A percentile compares a stretch with the other conserved stretches of the same genome.
phyloP scores from a whole-genome alignment of 2,329 filamentous ascomycete species.

The Fusarium fujikuroi region DNA sequence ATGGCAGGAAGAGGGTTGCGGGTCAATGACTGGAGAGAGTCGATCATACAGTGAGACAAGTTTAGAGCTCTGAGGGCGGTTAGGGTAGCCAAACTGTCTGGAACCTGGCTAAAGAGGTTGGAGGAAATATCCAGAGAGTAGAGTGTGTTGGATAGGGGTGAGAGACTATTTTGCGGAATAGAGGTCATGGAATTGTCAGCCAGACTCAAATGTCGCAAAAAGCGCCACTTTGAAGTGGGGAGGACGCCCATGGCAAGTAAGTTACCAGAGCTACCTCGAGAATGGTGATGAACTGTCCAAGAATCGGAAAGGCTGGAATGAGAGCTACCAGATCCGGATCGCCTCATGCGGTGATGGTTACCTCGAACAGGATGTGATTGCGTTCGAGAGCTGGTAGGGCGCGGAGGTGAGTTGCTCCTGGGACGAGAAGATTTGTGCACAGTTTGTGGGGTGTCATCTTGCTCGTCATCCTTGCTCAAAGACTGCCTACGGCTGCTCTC shows the following conservation, averaged over 20 bases:
- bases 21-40: conserved; percentile 86
- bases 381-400: conserved; percentile 80
- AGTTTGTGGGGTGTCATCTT: conserved; percentile 57
- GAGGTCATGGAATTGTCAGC: conserved; percentile 91
- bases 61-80: conserved; percentile 92
- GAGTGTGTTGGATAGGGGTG: conserved; percentile 85
- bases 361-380: conserved; percentile 74
- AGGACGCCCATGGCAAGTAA: conserved; percentile 77
- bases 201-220: conserved; percentile 89
- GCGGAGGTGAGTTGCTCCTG: conserved; percentile 83
- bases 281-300: conserved; percentile 65
- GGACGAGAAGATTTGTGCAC: conserved; percentile 62
- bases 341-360: conserved; percentile 77
- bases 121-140: conserved; percentile 92
- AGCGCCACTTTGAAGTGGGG: conserved; percentile 91
- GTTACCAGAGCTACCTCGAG: conserved; percentile 80
- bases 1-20: conserved; percentile 92
- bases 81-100: conserved; percentile 86
- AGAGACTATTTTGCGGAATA: conserved; percentile 78
- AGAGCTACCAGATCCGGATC: conserved; percentile 92
- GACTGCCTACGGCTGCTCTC: conserved; percentile 55
- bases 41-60: conserved; percentile 97
- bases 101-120: conserved; percentile 94
- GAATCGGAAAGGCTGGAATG: conserved; percentile 80
- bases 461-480: conserved; percentile 57